Conservation (phyloP, 805 yeast genomes). For the Sugiyamaella floridensis region DNA sequence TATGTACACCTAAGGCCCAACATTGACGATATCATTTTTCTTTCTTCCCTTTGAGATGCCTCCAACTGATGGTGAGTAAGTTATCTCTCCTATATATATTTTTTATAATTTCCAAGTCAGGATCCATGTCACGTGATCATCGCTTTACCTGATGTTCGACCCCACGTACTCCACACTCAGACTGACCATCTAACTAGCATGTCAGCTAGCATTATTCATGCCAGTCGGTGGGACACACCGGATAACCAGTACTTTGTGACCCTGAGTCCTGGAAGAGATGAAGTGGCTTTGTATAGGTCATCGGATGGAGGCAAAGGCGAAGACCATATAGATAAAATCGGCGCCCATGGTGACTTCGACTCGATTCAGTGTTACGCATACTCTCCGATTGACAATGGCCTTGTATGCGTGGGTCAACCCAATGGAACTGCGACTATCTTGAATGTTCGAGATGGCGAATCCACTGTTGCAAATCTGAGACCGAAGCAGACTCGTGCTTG, state of each 20-base stretch:
- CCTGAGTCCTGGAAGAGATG: conserved; percentile 75
- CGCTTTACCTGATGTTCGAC: neutral
- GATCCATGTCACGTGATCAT: neutral
- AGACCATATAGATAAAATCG: conserved; percentile 30
- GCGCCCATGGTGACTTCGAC: conserved; percentile 46
- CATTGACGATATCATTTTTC: no score
- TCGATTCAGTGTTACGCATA: conserved; percentile 61
- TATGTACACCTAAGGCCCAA: no score
- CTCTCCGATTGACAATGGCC: conserved; percentile 47
- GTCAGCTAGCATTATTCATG: conserved; percentile 49
- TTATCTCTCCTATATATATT: neutral
- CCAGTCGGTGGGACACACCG: conserved; percentile 53
- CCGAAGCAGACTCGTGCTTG: conserved; percentile 70
- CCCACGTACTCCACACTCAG: neutral
- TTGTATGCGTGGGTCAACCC: conserved; percentile 64
- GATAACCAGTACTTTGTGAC: conserved; percentile 54
- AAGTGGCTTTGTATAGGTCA: conserved; percentile 47
- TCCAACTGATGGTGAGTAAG: neutral
- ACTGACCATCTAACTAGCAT: neutral
- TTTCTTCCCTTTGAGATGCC: neutral
- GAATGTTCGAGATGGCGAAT: conserved; percentile 40
- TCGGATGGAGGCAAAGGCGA: conserved; percentile 8
- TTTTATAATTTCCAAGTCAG: neutral
- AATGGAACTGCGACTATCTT: conserved; percentile 61
- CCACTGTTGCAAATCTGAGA: conserved; percentile 37